These are phyloP conservation scores for Artomyces pyxidatus DNA, from an alignment of 768 basidiomycete genomes.

Conservation along the genomic window DNA sequence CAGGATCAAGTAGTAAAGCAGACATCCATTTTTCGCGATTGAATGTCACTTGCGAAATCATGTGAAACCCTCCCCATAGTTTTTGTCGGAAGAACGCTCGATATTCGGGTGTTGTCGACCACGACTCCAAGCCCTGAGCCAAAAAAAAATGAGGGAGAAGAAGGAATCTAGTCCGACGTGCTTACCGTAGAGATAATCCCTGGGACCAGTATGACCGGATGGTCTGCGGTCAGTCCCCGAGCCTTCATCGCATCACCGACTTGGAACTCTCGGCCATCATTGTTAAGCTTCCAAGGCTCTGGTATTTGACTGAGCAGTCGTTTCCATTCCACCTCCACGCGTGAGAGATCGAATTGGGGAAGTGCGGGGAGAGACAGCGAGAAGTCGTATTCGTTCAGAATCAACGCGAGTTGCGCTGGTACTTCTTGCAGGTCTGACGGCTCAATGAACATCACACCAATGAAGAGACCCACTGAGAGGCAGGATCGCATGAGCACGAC, in stretches of 20 bases:
- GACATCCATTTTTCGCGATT: conserved; percentile 86
- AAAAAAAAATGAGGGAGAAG: neutral
- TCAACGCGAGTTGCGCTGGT: conserved; percentile 55
- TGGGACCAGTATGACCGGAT: conserved; percentile 82
- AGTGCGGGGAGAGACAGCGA: conserved; percentile 56
- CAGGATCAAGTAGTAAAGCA: conserved; percentile 84
- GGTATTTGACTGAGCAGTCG: conserved; percentile 61
- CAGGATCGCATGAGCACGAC: neutral
- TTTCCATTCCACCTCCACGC: conserved; percentile 66
- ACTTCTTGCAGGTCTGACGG: conserved; percentile 60
- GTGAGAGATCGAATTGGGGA: conserved; percentile 58
- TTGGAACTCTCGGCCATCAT: conserved; percentile 73
- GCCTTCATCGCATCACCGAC: conserved; percentile 62
- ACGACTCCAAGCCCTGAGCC: conserved; percentile 75
- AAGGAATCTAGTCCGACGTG: conserved; percentile 1
- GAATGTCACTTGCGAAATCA: conserved; percentile 78
- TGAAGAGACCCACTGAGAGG: conserved; percentile 49
- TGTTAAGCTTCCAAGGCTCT: conserved; percentile 75
- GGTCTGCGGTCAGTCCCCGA: conserved; percentile 56
- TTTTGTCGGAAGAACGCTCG: conserved; percentile 90
- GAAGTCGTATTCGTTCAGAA: conserved; percentile 67
- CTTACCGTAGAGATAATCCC: conserved; percentile 83
- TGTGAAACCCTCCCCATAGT: conserved; percentile 69
- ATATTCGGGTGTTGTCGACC: conserved; percentile 84
- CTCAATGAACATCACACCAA: conserved; percentile 60